Evolutionary conservation across 495 filamentous ascomycete genomes (phyloP), one percentile per base, ranked within the genome.

Genomic region (Neurospora sp.): DNA sequence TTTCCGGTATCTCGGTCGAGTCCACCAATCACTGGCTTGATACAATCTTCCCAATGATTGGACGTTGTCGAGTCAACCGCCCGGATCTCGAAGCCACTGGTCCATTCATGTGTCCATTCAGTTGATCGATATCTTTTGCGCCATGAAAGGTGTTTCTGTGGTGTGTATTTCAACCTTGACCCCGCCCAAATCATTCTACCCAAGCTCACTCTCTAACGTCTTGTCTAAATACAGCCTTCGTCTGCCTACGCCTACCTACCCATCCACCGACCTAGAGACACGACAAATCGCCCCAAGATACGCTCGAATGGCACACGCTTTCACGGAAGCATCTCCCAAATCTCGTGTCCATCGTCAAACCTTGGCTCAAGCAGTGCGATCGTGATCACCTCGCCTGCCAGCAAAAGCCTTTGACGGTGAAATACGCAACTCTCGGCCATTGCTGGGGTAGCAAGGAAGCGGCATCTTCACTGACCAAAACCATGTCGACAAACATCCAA

Each of bases 341-440:
- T 12, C 35, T 72, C 10, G 71, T 68, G 3, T 68, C 71, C 8
- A 16, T 40, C 2, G 45, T 37, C 31, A 31, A 14, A 27, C 27
- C 48, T 22, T 68, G 71, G 71, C 48, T 72, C 18, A 10, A 39
- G 18, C 44, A 72, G 48, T 72, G 71, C 45, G 71, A 72, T 31
- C 9, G 22, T 35, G 22, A 39, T 16, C 71, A 72, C 35, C n/a
- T 35, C 1, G 48, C 44, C 16, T 72, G 71, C 61, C 45, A 68
- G 40, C 16, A 37, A 20, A 27, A 31, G 2, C 3, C 48, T 6
- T 10, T n/a, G 4, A 10, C 20, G 8, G 9, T 72, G 9, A 72
- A 68, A 31, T 72, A 72, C 40, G 71, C 45, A 10, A 72, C 71
- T 12, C 44, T 72, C 35, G 40, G 71, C 38, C 71, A 72, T 40